Base-by-base conservation (phyloP, 1,284 basidiomycete species). In the Xerocomus minutiporus region DNA sequence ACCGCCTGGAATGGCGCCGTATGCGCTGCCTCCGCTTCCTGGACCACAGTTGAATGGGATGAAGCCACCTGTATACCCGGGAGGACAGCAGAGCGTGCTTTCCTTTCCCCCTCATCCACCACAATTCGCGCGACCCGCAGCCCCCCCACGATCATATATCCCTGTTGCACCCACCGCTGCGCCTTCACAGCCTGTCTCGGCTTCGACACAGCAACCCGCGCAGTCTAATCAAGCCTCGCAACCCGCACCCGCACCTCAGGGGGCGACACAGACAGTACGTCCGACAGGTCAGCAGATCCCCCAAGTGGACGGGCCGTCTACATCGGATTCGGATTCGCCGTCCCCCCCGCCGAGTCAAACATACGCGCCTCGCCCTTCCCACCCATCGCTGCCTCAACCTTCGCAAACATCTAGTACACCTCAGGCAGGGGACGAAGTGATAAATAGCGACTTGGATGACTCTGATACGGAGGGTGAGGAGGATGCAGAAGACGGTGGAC, bases 391-490 rank as follows among this genome's bases (percentile, higher is more conserved):
- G 36, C 81, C 82, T 29, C 80, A 81, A 57, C 78, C 80, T 2
- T 58, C 67, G 39, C 73, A 74, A 43, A 49, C 61, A 20, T 66
- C 73, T 8, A 63, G 69, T 1, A 59, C 71, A 20, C 58, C 71
- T 23, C 69, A 71, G 29, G 64, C 61, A 2, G 82, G 72, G 25
- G 83, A 86, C 40, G 94, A 99, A 66, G 91, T 89, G 26, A 97
- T 99, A 66, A 95, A 96, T 63, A 95, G 91, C 53, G 96, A 99
- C 66, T 73, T 99, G 44, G 96, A 99, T 71, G 96, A 98, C 65
- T 92, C 91, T 1, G 92, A 95, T 57, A 85, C 85, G 4, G 88
- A 88, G 50, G 86, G 84, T 35, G 87, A 84, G 46, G 83, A 88
- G 46, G 86, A 89, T 41, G 82, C 82, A 5, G 86, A 87, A 46